A percentile compares a stretch with the other conserved stretches of the same genome.
phyloP scores from a whole-genome alignment of 208 protist genomes.

The Novymonas esmeraldas region DNA sequence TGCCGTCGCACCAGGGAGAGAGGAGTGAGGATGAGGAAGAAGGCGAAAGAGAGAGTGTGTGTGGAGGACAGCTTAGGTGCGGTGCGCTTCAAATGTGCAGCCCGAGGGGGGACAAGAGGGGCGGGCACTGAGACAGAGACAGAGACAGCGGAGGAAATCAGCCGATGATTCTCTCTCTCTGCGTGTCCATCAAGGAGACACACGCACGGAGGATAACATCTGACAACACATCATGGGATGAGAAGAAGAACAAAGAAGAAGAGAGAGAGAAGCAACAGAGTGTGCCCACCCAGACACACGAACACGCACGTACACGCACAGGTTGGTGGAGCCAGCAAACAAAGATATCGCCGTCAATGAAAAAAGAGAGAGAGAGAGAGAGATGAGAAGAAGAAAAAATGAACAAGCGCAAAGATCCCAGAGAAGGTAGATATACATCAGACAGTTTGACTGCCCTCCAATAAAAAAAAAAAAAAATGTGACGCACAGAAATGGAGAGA shows the following conservation, averaged over 20 bases:
- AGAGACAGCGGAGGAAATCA: no score
- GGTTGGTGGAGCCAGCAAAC: neutral
- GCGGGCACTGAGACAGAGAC: no score
- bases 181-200: no score
- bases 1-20: neutral
- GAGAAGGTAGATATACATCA: no score
- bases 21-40: neutral
- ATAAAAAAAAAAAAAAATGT: neutral
- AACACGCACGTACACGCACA: neutral
- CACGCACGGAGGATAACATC: no score
- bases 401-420: neutral
- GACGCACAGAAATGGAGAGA: neutral
- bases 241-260: neutral
- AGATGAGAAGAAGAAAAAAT: neutral
- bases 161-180: no score
- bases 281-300: neutral
- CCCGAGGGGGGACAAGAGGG: no score
- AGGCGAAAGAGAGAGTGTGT: no score
- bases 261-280: neutral
- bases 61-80: no score
- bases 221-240: no score
- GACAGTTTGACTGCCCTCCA: no score
- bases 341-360: neutral
- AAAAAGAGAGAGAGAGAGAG: neutral
- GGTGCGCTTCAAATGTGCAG: no score